Evolutionary conservation across 2,329 filamentous ascomycete species (phyloP).

Genomic region (Hawksworthiomyces lignivorus): DNA sequence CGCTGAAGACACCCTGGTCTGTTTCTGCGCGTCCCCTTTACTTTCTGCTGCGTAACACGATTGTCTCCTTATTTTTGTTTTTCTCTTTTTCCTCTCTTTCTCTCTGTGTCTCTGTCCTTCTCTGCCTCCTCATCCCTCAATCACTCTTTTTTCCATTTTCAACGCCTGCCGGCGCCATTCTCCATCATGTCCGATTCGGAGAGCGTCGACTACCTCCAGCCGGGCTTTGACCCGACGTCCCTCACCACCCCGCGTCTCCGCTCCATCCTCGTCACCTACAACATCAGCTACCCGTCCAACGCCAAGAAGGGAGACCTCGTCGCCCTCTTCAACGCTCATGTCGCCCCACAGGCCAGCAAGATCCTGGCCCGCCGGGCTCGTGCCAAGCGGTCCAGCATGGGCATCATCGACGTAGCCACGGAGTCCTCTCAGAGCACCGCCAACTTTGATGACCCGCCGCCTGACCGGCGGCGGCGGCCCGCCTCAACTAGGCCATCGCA

Average conservation of each 20-base stretch:
- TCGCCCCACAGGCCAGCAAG: constrained; percentile 70
- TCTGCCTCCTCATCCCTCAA: neutral
- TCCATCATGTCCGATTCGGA: constrained; percentile 56
- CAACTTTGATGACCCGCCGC: constrained; percentile 33
- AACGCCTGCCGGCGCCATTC: neutral
- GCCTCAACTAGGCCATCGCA: neutral
- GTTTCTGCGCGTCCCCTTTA: no score
- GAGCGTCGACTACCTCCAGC: constrained; percentile 69
- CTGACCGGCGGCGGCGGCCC: neutral
- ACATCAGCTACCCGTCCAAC: constrained; percentile 74
- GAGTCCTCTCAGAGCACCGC: constrained; percentile 21
- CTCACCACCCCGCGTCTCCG: constrained; percentile 84
- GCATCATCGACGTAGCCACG: constrained; percentile 59
- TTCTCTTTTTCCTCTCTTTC: neutral
- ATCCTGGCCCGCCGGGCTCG: constrained; percentile 67
- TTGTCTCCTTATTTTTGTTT: neutral
- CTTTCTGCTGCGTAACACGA: no score
- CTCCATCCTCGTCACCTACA: constrained; percentile 84
- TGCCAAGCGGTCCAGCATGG: constrained; percentile 78
- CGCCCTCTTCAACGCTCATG: constrained; percentile 70
- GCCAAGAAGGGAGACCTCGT: constrained; percentile 90
- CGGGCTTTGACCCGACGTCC: constrained; percentile 74
- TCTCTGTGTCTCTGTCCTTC: neutral
- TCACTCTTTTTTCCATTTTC: neutral
- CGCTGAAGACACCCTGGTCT: no score